phyloP scores from a whole-genome alignment of 2,329 filamentous ascomycete species.

The Aspergillus hortae region DNA sequence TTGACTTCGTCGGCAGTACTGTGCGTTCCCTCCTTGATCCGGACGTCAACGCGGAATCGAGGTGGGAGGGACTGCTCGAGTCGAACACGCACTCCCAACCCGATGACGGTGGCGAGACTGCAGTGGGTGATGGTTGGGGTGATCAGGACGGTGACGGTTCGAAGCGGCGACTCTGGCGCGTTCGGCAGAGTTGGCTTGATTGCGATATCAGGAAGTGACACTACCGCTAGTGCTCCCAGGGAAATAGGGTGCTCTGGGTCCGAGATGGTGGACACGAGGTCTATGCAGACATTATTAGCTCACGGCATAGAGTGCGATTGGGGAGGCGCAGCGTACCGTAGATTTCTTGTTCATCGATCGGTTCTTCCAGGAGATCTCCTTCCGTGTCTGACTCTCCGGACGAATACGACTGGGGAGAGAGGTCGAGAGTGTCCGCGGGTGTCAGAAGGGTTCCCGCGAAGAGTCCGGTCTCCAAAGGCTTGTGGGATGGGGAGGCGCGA shows the following conservation, averaged over 20 bases:
- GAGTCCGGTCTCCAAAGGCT: constrained; percentile 38
- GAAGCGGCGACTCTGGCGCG: constrained; percentile 56
- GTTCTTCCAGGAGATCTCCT: constrained; percentile 65
- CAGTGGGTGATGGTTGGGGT: constrained; percentile 97
- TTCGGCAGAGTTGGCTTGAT: constrained; percentile 66
- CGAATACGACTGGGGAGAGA: constrained; percentile 35
- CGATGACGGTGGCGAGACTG: constrained; percentile 92
- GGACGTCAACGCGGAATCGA: constrained; percentile 86
- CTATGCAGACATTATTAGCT: constrained; percentile 44
- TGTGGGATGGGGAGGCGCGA: constrained; percentile 40
- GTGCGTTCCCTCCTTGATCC: constrained; percentile 95
- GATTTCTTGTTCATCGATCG: constrained; percentile 95
- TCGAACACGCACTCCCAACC: constrained; percentile 84
- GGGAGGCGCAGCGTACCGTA: constrained; percentile 59
- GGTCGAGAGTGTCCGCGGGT: constrained; percentile 49
- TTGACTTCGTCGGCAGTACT: constrained; percentile 92
- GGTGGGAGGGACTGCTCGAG: constrained; percentile 88
- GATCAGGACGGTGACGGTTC: constrained; percentile 79
- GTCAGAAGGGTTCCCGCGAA: constrained; percentile 53
- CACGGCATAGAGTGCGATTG: neutral
- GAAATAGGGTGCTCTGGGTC: constrained; percentile 96
- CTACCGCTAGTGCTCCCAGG: constrained; percentile 86
- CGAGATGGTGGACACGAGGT: constrained; percentile 90
- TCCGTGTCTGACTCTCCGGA: constrained; percentile 43
- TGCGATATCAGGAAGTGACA: constrained; percentile 90